A percentile compares a stretch with the other conserved stretches of the same genome.
These are phyloP conservation scores for Astragalus membranaceus DNA, from an alignment of 306 rosid genomes.

Conservation along the genomic window DNA sequence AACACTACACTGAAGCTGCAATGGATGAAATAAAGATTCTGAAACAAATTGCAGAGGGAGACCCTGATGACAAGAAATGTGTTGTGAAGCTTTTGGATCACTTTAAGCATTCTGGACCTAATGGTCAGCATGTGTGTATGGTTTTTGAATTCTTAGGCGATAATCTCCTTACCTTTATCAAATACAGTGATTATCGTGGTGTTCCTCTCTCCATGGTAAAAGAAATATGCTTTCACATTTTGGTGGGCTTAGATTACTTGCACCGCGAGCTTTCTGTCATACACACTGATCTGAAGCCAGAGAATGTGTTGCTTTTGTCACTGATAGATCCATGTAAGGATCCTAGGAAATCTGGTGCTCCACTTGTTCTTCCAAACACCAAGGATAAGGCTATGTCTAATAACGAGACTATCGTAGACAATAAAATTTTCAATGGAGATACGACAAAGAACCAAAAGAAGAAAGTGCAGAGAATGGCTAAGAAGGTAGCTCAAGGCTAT, in stretches of 20 bases:
- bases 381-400: constrained; percentile 37
- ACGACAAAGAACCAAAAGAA: constrained; percentile 58
- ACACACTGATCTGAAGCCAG: constrained; percentile 89
- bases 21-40: constrained; percentile 11
- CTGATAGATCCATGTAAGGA: constrained; percentile 68
- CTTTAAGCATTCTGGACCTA: constrained; percentile 8
- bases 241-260: constrained; percentile 87
- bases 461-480: constrained; percentile 62
- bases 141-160: constrained; percentile 6
- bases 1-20: constrained; percentile 11
- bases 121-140: constrained; percentile 8
- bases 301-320: constrained; percentile 72
- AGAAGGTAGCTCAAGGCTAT: constrained; percentile 63
- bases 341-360: constrained; percentile 59
- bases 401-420: constrained; percentile 34
- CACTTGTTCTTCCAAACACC: constrained; percentile 49
- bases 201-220: constrained; percentile 49
- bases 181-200: constrained; percentile 17
- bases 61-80: constrained; percentile 1
- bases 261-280: constrained; percentile 73
- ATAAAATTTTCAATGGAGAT: constrained; percentile 55
- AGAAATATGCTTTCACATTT: constrained; percentile 70
- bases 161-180: constrained; percentile 9
- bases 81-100: constrained; percentile 8
- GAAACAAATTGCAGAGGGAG: constrained; percentile 1